Evolutionary conservation across 495 filamentous ascomycete species (phyloP), one percentile per base, ranked within the genome.

Genomic region (Cercophora sp.): DNA sequence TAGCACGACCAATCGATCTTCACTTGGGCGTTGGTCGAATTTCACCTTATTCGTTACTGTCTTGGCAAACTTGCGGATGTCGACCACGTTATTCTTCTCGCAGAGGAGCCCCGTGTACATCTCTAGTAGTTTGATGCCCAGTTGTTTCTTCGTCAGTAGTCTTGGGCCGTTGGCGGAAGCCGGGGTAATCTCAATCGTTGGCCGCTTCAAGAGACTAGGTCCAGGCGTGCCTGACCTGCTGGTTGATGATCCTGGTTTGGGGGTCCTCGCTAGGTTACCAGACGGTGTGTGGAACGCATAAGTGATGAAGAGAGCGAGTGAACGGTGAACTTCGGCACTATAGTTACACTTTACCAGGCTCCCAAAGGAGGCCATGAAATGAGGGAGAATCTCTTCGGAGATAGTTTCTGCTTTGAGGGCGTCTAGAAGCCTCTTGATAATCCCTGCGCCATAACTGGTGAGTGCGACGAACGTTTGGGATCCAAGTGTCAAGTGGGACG

Each of bases 41-140:
- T 44, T 58, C 76, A 93, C 91, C 83, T 95, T 97, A 57, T 92
- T 95, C 23, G 94, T 96, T 3, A 97, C 92, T 1, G 91, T 93
- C 70, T 85, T 89, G 13, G 92, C 89, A 71, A 98, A 98, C 59
- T 88, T 92, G 60, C 81, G 82, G 45, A 96, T 83, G 29, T 85
- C 84, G n/a, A 62, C 69, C 11, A 73, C 66, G 54, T 85, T 87
- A 32, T 75, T 73, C 56, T 82, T 80, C 46, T 87, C 82, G 58
- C 89, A 95, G n/a, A 97, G 73, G 2, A 95, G 68, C 26, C 86
- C 74, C n/a, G 86, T 74, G 60, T 94, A 94, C 73, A 96, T 81
- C 54, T 85, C 83, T 34, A 98, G 71, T 48, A 96, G 79, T 53
- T 81, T 82, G 31, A 84, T 73, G 8, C 89, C 91, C 37, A 96